Base-by-base conservation (phyloP, 2,329 filamentous ascomycete species). In the Fusarium sp. region DNA sequence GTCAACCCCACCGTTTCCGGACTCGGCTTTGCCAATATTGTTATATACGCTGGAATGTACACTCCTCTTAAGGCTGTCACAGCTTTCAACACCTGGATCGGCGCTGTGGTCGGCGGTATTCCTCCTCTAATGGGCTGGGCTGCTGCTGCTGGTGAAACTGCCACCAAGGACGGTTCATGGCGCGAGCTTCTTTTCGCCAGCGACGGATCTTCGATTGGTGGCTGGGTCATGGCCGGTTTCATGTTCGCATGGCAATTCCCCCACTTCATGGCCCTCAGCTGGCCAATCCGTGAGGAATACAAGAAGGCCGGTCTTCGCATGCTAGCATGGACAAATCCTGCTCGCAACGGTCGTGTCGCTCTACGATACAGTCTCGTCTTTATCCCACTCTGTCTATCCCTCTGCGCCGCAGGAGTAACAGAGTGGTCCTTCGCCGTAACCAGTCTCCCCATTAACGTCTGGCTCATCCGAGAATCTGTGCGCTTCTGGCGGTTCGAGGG, bases 61-160 rank as follows among this genome's bases (percentile, higher is more conserved):
- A 99, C 96, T 0, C 94, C 95, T 0, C 82, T 98, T 75, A 99
- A 99, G 82, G 90, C 93, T 9, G 83, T 98, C 14, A 92, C 91
- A 5, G 92, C 91, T 12, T 82, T 94, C 62, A 99, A 99, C 77
- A 99, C 96, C 0, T 99, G 96, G 96, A 88, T 97, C 18, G 96
- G 96, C 18, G 96, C 94, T 5, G 81, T 99, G 0, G 93, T 99
- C 0, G 96, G 96, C 66, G 94, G 92, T 2, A 97, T 99, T 59
- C 95, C 96, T 1, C 96, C 96, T 1, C 82, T 99, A 32, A 99
- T 99, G 96, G 96, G 96, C 70, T 99, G 96, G 96, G 93, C 94
- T 18, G 96, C 96, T 0, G 96, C 96, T 1, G 94, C 94, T 0
- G 94, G 94, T 54, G 93, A 98, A 79, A 91, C 90, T 46, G 94